Evolutionary conservation across 2,329 filamentous ascomycete genomes (phyloP), one percentile per base, ranked within the genome.

Genomic region (Exophiala viscosa): DNA sequence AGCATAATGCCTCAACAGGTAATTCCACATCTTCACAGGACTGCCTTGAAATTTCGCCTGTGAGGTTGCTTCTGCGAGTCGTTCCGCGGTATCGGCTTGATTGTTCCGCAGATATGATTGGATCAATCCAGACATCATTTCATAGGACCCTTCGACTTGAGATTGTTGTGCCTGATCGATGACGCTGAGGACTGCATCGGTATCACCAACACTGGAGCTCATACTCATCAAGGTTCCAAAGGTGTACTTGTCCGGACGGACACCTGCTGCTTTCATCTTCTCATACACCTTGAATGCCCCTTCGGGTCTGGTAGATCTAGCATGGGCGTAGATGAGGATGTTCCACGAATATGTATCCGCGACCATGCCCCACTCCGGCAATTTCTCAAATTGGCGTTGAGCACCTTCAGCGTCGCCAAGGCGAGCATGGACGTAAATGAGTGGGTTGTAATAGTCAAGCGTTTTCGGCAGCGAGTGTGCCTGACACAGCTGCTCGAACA

Each of bases 161-260:
- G 73, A 65, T n/a, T 77, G 65, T 54, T 82, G 78, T 11, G 87
- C 86, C 51, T 81, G 74, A 28, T 77, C 75, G 60, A 87, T 83
- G 13, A 95, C 69, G 17, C 84, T 76, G 18, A 86, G 73, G 1
- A 87, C 83, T 47, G 80, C 80, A 17, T 85, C 80, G 1, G 91
- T 70, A 65, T 96, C 90, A 17, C 91, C 90, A 60, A 82, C 79
- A 11, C 76, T 76, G 13, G 85, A 84, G 45, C 82, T 82, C 62
- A 95, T 76, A 18, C 82, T 78, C 80, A 96, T 87, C 57, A 95
- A 71, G 4, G 85, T 86, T 2, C 80, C 82, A 62, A 89, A 90
- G 0, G 85, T 87, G 61, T 81, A 77, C 0, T 71, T 64, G 66
- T 88, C 81, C 0, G 87, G 85, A 17, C 68, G 63, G 3, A 82